A percentile compares a stretch with the other conserved stretches of the same genome.
phyloP scores from a whole-genome alignment of 331 rosid genomes.

The Telfairia occidentalis region DNA sequence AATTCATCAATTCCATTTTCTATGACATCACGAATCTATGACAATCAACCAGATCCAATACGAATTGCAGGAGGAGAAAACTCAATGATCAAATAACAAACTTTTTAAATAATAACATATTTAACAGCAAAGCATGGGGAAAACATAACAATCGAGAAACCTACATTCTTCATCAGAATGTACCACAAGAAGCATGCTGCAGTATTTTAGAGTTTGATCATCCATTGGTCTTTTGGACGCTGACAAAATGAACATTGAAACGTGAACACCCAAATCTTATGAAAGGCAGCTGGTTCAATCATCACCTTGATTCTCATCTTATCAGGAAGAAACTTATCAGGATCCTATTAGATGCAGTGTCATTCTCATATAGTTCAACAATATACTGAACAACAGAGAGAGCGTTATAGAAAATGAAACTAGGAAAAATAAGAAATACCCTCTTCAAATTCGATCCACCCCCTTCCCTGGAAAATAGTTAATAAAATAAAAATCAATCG shows the following conservation, averaged over 20 bases:
- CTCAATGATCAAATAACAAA: background rate
- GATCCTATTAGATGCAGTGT: background rate
- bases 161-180: constrained; percentile 9
- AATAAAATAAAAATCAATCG: background rate
- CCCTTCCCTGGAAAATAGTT: background rate
- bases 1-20: constrained; percentile 1
- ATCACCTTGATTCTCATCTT: background rate
- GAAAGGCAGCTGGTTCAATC: constrained; percentile 6
- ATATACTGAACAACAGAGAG: background rate
- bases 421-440: background rate
- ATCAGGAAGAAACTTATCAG: background rate
- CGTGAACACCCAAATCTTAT: background rate
- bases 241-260: background rate
- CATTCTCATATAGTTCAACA: background rate
- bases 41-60: background rate
- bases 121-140: background rate
- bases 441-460: background rate
- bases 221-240: background rate
- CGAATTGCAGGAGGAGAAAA: background rate
- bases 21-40: background rate
- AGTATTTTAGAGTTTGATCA: background rate
- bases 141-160: background rate
- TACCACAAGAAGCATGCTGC: background rate
- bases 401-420: background rate
- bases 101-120: background rate